A percentile compares a stretch with the other conserved stretches of the same genome.
phyloP scores from a whole-genome alignment of 345 rosid genomes.

The Noccaea caerulescens region DNA sequence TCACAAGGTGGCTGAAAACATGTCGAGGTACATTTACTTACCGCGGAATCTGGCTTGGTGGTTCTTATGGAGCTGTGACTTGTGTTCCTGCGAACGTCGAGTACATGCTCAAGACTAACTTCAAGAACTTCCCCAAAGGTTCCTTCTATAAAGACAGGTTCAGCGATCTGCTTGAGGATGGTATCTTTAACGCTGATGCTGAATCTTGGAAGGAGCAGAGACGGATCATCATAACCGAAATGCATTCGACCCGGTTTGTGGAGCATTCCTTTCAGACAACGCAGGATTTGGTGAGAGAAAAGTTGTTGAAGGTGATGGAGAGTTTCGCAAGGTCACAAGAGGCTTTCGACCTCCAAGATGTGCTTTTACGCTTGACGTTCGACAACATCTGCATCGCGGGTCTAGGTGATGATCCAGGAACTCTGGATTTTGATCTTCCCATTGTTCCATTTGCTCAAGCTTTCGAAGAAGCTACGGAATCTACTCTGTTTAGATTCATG shows the following conservation, averaged over 20 bases:
- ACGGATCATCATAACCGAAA: slow-evolving; percentile 59
- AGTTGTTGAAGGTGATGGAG: slow-evolving; percentile 62
- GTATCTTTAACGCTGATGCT: slow-evolving; percentile 71
- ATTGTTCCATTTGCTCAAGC: slow-evolving; percentile 51
- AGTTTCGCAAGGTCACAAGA: slow-evolving; percentile 34
- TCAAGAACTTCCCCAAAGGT: slow-evolving; percentile 78
- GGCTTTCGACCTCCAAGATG: slow-evolving; percentile 64
- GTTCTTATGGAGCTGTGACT: slow-evolving; percentile 57
- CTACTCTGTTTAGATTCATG: slow-evolving; percentile 58
- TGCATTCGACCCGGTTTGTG: slow-evolving; percentile 50
- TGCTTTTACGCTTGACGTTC: slow-evolving; percentile 62
- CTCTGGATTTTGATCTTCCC: slow-evolving; percentile 49
- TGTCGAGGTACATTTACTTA: slow-evolving; percentile 58
- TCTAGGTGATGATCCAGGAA: slow-evolving; percentile 67
- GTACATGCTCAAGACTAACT: slow-evolving; percentile 66
- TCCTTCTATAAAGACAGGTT: slow-evolving; percentile 56
- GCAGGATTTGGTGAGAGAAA: slow-evolving; percentile 55
- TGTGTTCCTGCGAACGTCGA: slow-evolving; percentile 63
- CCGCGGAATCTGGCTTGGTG: slow-evolving; percentile 64
- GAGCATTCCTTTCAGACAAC: slow-evolving; percentile 45
- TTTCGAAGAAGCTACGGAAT: slow-evolving; percentile 60
- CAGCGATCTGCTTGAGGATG: slow-evolving; percentile 69
- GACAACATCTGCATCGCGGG: slow-evolving; percentile 73
- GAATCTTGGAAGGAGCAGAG: slow-evolving; percentile 64
- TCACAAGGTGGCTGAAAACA: slow-evolving; percentile 48